Conservation (phyloP, 2,329 filamentous ascomycete species). For the Claviceps cyperi region DNA sequence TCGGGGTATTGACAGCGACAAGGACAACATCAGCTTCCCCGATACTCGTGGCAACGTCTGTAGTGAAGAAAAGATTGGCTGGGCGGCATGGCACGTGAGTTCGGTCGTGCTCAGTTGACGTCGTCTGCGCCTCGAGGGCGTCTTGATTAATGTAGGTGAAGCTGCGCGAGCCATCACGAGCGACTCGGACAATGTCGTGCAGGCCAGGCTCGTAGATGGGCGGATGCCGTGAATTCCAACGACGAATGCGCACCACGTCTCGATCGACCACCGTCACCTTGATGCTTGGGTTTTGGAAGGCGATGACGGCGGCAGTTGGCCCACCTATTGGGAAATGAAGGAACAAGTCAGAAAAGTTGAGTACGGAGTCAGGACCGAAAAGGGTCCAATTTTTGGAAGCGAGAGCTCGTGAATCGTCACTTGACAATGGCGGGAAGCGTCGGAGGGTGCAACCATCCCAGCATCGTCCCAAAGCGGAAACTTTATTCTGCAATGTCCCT, state of each 20-base stretch:
- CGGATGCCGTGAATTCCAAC: constrained; percentile 59
- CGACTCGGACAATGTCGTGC: constrained; percentile 49
- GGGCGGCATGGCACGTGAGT: constrained; percentile 28
- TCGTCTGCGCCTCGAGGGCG: constrained; percentile 15
- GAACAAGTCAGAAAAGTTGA: not conserved
- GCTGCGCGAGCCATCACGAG: constrained; percentile 41
- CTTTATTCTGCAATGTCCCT: not conserved
- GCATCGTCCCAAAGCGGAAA: not conserved
- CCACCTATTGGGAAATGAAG: constrained; percentile 35
- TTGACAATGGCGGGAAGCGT: not conserved
- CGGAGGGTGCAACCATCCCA: not conserved
- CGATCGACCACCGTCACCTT: constrained; percentile 62
- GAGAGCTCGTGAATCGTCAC: not conserved
- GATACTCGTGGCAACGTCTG: constrained; percentile 47
- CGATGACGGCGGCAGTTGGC: constrained; percentile 61
- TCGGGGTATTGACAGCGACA: constrained; percentile 67
- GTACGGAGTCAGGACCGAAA: not conserved
- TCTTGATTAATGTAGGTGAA: constrained; percentile 26
- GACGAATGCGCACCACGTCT: constrained; percentile 47
- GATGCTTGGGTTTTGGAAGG: constrained; percentile 56
- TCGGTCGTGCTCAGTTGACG: constrained; percentile 18
- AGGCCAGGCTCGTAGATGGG: constrained; percentile 67
- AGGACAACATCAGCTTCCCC: constrained; percentile 58
- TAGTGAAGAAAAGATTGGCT: constrained; percentile 62
- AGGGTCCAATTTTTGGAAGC: not conserved